Percentiles rank a stretch among this genome's conserved stretches.
These are phyloP conservation scores for Diplodia corticola DNA, from an alignment of 2,329 filamentous ascomycete species.

Conservation along the genomic window DNA sequence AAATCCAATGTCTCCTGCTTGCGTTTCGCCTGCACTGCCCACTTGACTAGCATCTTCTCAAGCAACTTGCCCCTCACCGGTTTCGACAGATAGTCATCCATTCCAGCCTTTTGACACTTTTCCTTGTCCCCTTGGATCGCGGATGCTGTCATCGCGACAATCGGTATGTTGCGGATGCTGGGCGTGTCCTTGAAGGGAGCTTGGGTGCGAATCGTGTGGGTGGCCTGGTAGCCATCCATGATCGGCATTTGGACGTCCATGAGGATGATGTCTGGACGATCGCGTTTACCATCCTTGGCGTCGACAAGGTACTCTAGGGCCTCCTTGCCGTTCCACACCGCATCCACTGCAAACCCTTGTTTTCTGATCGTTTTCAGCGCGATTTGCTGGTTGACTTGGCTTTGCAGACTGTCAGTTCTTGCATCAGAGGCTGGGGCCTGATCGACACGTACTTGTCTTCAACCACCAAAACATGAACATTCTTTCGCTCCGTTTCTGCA, in stretches of 20 bases:
- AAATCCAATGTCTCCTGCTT: conserved; percentile 26
- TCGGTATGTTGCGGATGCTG: conserved; percentile 62
- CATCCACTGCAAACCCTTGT: conserved; percentile 69
- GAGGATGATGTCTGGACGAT: conserved; percentile 71
- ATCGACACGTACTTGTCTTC: conserved; percentile 71
- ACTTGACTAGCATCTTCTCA: conserved; percentile 71
- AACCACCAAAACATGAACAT: conserved; percentile 71
- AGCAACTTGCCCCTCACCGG: conserved; percentile 68
- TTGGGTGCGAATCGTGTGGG: conserved; percentile 70
- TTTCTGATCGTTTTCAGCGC: conserved; percentile 73
- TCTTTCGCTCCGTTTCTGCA: conserved; percentile 58
- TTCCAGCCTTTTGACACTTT: conserved; percentile 71
- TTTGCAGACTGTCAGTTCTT: conserved; percentile 23
- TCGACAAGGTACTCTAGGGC: conserved; percentile 69
- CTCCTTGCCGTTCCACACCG: conserved; percentile 77
- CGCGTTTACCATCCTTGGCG: conserved; percentile 52
- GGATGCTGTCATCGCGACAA: conserved; percentile 79
- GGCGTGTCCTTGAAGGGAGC: conserved; percentile 62
- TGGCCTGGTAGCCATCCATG: conserved; percentile 76
- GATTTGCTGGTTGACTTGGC: conserved; percentile 70
- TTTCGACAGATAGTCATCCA: conserved; percentile 76
- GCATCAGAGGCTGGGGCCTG: neutral
- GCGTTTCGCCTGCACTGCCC: conserved; percentile 54
- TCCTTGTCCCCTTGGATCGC: conserved; percentile 76
- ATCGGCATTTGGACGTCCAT: conserved; percentile 72